A percentile compares a stretch with the other conserved stretches of the same genome.
phyloP scores from a whole-genome alignment of 1,284 basidiomycete genomes.

The Farysia itapuensis region DNA sequence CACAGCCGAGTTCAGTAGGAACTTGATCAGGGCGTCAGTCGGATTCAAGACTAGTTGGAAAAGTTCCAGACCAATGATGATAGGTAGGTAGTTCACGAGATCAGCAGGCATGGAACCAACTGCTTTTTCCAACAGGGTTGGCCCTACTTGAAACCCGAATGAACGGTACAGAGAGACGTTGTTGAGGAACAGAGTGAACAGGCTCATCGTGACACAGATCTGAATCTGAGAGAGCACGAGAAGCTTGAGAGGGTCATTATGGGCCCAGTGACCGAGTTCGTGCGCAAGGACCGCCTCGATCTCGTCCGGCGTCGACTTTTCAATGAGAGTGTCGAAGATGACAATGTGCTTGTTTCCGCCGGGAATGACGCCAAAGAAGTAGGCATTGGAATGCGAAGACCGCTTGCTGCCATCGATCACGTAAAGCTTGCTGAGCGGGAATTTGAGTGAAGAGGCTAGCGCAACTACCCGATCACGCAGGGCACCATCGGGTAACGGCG shows the following conservation, averaged over 20 bases:
- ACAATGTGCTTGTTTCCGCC: conserved; percentile 67
- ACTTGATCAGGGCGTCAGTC: conserved; percentile 51
- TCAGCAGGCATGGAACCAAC: conserved; percentile 10
- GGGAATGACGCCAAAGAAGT: conserved; percentile 59
- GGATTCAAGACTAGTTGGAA: conserved; percentile 57
- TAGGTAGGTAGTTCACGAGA: conserved; percentile 43
- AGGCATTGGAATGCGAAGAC: conserved; percentile 87
- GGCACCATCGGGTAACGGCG: conserved; percentile 67
- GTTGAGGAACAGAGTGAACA: conserved; percentile 89
- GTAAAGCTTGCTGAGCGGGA: conserved; percentile 91
- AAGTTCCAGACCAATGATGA: conserved; percentile 55
- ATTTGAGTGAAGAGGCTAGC: conserved; percentile 67
- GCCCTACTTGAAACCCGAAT: conserved; percentile 72
- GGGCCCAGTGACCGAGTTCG: conserved; percentile 72
- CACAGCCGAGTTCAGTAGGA: conserved; percentile 47
- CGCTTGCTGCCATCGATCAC: conserved; percentile 97
- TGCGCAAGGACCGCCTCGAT: conserved; percentile 66
- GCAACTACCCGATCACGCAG: conserved; percentile 52
- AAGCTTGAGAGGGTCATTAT: conserved; percentile 82
- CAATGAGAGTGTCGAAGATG: conserved; percentile 93
- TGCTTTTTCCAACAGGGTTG: conserved; percentile 24
- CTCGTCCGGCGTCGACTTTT: conserved; percentile 76
- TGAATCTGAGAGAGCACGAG: conserved; percentile 82
- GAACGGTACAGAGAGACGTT: conserved; percentile 74
- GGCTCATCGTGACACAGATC: conserved; percentile 78